Evolutionary conservation across 2,329 filamentous ascomycete species (phyloP).

Genomic region (Pseudogymnoascus sp.): DNA sequence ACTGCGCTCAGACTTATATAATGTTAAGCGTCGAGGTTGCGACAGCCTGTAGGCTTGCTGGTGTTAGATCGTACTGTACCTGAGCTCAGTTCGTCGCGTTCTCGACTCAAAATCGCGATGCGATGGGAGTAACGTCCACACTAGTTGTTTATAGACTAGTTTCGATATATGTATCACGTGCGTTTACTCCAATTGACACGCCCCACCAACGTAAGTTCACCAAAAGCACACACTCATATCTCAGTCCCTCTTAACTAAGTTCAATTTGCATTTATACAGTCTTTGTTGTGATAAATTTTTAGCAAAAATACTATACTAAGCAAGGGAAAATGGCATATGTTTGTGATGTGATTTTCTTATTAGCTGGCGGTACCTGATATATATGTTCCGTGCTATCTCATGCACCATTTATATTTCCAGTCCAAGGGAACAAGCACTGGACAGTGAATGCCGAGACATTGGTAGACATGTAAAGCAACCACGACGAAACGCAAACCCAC

Average conservation of each 20-base stretch:
- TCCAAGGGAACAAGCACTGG: not conserved
- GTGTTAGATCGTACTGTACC: not conserved
- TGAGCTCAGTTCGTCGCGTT: slow-evolving; percentile 6
- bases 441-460: not conserved
- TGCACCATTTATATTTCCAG: not conserved
- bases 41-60: not conserved
- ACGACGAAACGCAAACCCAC: not conserved
- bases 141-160: slow-evolving; percentile 7
- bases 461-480: not conserved
- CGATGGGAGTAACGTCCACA: not conserved
- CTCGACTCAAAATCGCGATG: slow-evolving; percentile 10
- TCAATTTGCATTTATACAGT: not conserved
- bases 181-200: not conserved
- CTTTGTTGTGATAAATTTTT: not conserved
- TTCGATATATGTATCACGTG: not conserved
- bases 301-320: not conserved
- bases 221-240: not conserved
- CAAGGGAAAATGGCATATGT: not conserved
- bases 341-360: not conserved
- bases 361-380: not conserved
- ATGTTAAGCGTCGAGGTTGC: not conserved
- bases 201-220: not conserved
- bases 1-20: not conserved
- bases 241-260: not conserved
- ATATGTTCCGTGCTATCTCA: not conserved